Evolutionary conservation across 2,329 filamentous ascomycete genomes (phyloP), one percentile per base, ranked within the genome.

Genomic region (Ascochyta viciae-villosae): DNA sequence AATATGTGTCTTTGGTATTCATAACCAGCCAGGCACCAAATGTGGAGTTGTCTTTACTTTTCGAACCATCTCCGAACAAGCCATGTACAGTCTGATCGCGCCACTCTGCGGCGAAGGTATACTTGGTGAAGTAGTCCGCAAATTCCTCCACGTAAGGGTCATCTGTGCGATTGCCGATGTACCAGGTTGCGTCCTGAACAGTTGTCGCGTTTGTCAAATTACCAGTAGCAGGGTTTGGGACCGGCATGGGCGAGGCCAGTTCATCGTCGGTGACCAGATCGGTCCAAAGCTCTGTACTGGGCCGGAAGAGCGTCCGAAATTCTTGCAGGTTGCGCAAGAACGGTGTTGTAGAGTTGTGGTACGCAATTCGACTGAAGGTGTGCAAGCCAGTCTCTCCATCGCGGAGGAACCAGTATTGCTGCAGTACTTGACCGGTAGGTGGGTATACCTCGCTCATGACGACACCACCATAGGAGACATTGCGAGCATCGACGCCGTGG

Each of bases 141-240:
- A 83, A 80, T 41, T 85, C 74, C 34, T 80, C 70, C 0, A 85
- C 82, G 63, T 88, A 88, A 0, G 82, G 76, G 64, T 86, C 83
- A 15, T 81, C 65, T 0, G 81, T 80, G 0, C 81, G 81, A 42
- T 83, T 83, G 24, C 83, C 82, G 13, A 88, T 68, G 42, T 84
- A 83, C 84, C 85, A 88, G 0, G 86, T 87, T 4, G 86, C 85
- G 70, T 89, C 86, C 66, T 88, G 86, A 4, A 88, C 85, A 45
- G 82, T 80, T 71, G 19, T 82, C 78, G 60, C 85, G 4, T 48
- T 48, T 10, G 35, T 48, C 13, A 29, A 27, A 12, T 86, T 40
- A 1, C 45, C 45, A 24, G 45, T 23, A 6, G 45, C 45, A 31
- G 45, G 45, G 15, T 48, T 48, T 16, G 45, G 45, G 3, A 48